Evolutionary conservation across 208 protist genomes (phyloP).

Genomic region (Strigomonas galati): DNA sequence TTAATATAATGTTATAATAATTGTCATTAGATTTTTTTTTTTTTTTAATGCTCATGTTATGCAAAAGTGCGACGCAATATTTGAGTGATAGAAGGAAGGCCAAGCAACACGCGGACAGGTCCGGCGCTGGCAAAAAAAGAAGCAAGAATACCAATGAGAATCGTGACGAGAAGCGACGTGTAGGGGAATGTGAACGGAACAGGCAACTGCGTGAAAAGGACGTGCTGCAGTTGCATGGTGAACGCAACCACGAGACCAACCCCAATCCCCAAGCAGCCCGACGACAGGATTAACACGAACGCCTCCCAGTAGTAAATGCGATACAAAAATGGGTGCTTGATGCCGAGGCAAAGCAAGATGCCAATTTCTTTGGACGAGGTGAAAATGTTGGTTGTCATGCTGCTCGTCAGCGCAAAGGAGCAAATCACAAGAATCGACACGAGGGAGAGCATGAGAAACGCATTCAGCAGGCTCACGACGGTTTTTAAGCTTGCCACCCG

Average conservation of each 20-base stretch:
- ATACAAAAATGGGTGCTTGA: slow-evolving; percentile 63
- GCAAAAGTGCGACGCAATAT: slow-evolving; percentile 56
- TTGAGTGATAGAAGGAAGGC: slow-evolving; percentile 49
- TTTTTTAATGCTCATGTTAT: no score
- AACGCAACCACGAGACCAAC: slow-evolving; percentile 88
- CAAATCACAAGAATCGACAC: slow-evolving; percentile 90
- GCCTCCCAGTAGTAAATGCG: slow-evolving; percentile 95
- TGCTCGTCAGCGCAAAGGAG: slow-evolving; percentile 94
- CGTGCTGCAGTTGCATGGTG: slow-evolving; percentile 89
- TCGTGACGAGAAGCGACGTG: slow-evolving; percentile 48
- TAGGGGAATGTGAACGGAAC: slow-evolving; percentile 92
- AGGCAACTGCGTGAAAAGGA: slow-evolving; percentile 88
- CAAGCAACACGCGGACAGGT: slow-evolving; percentile 50
- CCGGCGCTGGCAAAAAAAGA: slow-evolving; percentile 52
- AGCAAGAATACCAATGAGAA: slow-evolving; percentile 41
- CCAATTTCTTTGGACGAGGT: slow-evolving; percentile 96
- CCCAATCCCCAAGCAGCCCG: slow-evolving; percentile 87
- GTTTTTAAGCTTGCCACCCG: slow-evolving; percentile 15
- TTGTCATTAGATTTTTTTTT: no score
- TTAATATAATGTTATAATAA: no score
- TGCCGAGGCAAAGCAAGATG: slow-evolving; percentile 90
- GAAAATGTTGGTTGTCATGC: slow-evolving; percentile 91
- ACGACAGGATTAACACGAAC: slow-evolving; percentile 90
- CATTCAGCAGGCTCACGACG: slow-evolving; percentile 58
- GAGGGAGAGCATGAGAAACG: slow-evolving; percentile 91